Evolutionary conservation across 805 yeast genomes (phyloP).

Genomic region (Candida dendrica): DNA sequence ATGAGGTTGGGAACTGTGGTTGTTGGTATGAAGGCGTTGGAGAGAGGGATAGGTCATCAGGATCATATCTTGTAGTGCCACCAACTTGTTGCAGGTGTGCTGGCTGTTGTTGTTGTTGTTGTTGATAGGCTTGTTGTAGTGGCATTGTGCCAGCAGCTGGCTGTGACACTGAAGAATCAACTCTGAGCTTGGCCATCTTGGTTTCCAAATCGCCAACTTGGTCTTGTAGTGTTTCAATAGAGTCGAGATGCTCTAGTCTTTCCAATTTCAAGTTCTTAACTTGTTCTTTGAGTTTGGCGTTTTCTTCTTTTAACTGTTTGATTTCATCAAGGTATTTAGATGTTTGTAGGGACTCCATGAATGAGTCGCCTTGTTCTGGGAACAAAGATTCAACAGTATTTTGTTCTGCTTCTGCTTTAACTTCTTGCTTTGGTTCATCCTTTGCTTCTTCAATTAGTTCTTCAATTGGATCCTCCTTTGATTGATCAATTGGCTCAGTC

Average conservation of each 20-base stretch:
- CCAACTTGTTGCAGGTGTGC: slow-evolving; percentile 11
- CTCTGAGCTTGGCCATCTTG: slow-evolving; percentile 13
- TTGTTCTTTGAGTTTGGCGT: slow-evolving; percentile 28
- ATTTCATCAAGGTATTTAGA: slow-evolving; percentile 13
- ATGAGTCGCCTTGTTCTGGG: slow-evolving; percentile 15
- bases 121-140: too few species aligned
- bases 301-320: slow-evolving; percentile 23
- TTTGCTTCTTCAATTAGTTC: neutral
- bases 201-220: slow-evolving; percentile 19
- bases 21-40: slow-evolving; percentile 17
- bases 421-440: slow-evolving; percentile 9
- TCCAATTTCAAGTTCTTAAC: slow-evolving; percentile 29
- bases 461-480: neutral
- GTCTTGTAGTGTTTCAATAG: slow-evolving; percentile 23
- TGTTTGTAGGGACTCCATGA: slow-evolving; percentile 19
- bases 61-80: neutral
- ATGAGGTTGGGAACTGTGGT: slow-evolving; percentile 7
- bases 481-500: neutral
- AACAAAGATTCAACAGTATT: slow-evolving; percentile 7
- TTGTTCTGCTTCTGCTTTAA: slow-evolving; percentile 4
- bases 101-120: slow-evolving; percentile 15
- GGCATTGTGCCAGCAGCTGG: too few species aligned
- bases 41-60: slow-evolving; percentile 8
- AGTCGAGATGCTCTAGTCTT: slow-evolving; percentile 28
- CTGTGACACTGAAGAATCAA: slow-evolving; percentile 16